These are phyloP conservation scores for Glutinoglossum americanum DNA, from an alignment of 495 filamentous ascomycete genomes.

Conservation along the genomic window DNA sequence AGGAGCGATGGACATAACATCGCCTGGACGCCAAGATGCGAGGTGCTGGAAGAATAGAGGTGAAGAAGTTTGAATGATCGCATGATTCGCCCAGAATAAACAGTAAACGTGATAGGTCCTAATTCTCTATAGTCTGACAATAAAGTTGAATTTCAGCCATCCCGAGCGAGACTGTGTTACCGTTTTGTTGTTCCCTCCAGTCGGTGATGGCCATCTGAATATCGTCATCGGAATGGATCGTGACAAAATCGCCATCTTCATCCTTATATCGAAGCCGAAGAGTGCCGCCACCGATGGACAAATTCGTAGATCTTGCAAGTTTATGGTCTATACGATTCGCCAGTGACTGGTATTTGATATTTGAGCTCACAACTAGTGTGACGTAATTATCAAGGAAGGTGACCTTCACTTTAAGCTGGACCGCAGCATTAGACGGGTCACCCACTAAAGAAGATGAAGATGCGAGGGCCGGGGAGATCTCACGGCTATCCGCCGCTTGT, in stretches of 20 bases:
- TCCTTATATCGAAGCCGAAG: slow-evolving; percentile 76
- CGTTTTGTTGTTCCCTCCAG: slow-evolving; percentile 44
- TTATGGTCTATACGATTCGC: slow-evolving; percentile 96
- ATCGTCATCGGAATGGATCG: slow-evolving; percentile 83
- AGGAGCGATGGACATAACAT: background rate
- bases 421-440: slow-evolving; percentile 1
- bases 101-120: background rate
- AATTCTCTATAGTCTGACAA: slow-evolving; percentile 4
- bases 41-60: background rate
- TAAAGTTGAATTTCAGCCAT: slow-evolving; percentile 6
- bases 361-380: slow-evolving; percentile 78
- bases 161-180: background rate
- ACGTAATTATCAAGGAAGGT: slow-evolving; percentile 68
- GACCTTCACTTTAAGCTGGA: slow-evolving; percentile 83
- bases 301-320: slow-evolving; percentile 57
- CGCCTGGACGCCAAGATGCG: slow-evolving; percentile 1
- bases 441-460: background rate
- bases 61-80: background rate
- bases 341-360: slow-evolving; percentile 77
- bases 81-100: background rate
- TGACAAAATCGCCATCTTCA: slow-evolving; percentile 81
- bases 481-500: background rate
- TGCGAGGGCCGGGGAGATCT: background rate
- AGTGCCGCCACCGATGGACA: slow-evolving; percentile 54
- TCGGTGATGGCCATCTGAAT: slow-evolving; percentile 86